Conservation (phyloP, 257 asterid genomes). For the Eustoma russellianum region DNA sequence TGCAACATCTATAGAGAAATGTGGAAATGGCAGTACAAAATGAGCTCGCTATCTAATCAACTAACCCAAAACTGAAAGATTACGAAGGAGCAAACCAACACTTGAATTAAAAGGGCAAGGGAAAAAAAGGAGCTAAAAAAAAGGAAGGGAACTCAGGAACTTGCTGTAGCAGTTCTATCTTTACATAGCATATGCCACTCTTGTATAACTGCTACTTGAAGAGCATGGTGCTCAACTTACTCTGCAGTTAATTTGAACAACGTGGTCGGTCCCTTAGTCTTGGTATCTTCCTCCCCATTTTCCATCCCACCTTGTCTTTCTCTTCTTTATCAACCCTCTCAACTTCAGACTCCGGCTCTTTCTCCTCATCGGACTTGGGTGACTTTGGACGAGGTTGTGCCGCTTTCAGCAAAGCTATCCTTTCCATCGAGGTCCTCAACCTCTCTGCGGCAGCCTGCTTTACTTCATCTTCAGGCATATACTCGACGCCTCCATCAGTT, state of each 20-base stretch:
- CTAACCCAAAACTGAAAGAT: too few species aligned
- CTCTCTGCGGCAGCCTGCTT: conserved; percentile 72
- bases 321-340: conserved; percentile 25
- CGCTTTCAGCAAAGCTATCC: conserved; percentile 72
- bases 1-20: too few species aligned
- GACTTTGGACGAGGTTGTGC: conserved; percentile 64
- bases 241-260: conserved; percentile 59
- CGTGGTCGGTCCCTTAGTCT: conserved; percentile 50
- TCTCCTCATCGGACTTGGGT: conserved; percentile 41
- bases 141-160: conserved; percentile 15
- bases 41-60: too few species aligned
- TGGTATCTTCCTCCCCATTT: conserved; percentile 33
- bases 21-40: too few species aligned
- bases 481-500: conserved; percentile 71
- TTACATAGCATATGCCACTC: conserved; percentile 83
- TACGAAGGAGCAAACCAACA: too few species aligned
- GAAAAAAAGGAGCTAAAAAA: background rate
- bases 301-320: conserved; percentile 13
- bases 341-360: conserved; percentile 28
- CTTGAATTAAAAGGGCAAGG: too few species aligned
- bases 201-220: conserved; percentile 70
- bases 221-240: conserved; percentile 84
- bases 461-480: conserved; percentile 92
- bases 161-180: conserved; percentile 47
- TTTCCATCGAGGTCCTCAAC: conserved; percentile 71